Evolutionary conservation across 495 filamentous ascomycete species (phyloP).

Genomic region (Hypoxylon lenormandii): DNA sequence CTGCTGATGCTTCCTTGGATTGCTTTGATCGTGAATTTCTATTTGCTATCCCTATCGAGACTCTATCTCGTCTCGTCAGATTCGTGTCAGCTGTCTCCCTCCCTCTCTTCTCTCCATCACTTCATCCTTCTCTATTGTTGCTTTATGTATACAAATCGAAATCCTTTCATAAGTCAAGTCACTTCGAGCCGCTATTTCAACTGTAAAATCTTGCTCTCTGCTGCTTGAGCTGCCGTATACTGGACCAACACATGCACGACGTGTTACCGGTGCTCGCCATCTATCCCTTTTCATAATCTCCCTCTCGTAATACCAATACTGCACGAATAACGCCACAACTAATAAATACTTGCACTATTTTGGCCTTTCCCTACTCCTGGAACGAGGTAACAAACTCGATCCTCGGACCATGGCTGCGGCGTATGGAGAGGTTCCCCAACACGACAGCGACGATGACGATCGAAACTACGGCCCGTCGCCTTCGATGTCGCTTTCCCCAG

Average conservation of each 20-base stretch:
- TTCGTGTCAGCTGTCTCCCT: slow-evolving; percentile 7
- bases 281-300: slow-evolving; percentile 14
- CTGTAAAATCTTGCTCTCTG: slow-evolving; percentile 2
- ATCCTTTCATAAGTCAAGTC: not conserved
- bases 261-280: slow-evolving; percentile 15
- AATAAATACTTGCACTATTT: not conserved
- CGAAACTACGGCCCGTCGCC: slow-evolving; percentile 41
- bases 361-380: not conserved
- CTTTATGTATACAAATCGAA: slow-evolving; percentile 11
- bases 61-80: slow-evolving; percentile 24
- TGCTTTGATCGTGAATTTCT: slow-evolving; percentile 9
- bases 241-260: slow-evolving; percentile 26
- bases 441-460: slow-evolving; percentile 49
- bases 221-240: slow-evolving; percentile 15
- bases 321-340: not conserved
- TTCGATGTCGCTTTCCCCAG: slow-evolving; percentile 43
- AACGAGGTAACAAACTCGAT: slow-evolving; percentile 1
- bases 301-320: slow-evolving; percentile 12
- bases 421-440: slow-evolving; percentile 50
- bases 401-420: slow-evolving; percentile 50
- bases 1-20: slow-evolving; percentile 19
- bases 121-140: slow-evolving; percentile 2
- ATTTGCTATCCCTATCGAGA: slow-evolving; percentile 27
- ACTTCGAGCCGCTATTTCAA: not conserved
- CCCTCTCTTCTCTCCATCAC: not conserved